Evolutionary conservation across 345 rosid genomes (phyloP).

Genomic region (Xanthoceras sorbifolium): DNA sequence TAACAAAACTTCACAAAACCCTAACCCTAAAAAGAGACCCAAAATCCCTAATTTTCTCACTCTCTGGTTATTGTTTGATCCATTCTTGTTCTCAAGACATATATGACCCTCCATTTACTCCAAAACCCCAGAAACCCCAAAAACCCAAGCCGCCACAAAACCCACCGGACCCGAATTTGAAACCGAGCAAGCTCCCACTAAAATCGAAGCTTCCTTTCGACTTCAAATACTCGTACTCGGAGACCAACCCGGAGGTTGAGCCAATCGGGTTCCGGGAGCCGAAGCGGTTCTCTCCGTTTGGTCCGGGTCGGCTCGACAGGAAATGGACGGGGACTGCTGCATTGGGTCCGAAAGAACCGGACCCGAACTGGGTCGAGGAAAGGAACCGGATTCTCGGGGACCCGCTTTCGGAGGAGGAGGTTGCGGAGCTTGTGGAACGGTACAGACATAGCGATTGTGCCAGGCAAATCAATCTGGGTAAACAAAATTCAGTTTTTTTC

Average conservation of each 20-base stretch:
- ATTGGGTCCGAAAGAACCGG: conserved; percentile 37
- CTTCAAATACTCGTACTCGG: conserved; percentile 80
- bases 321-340: conserved; percentile 87
- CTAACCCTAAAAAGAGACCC: not conserved
- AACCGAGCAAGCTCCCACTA: conserved; percentile 19
- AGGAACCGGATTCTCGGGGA: conserved; percentile 59
- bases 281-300: conserved; percentile 86
- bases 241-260: conserved; percentile 50
- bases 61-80: conserved; percentile 21
- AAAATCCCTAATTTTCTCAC: not conserved
- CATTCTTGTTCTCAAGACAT: conserved; percentile 18
- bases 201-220: conserved; percentile 78
- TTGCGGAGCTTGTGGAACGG: conserved; percentile 70
- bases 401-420: conserved; percentile 66
- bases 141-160: conserved; percentile 19
- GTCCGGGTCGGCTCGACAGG: conserved; percentile 81
- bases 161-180: conserved; percentile 24
- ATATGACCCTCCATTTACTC: conserved; percentile 35
- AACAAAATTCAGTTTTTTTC: not conserved
- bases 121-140: conserved; percentile 33
- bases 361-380: conserved; percentile 37
- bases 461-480: conserved; percentile 87
- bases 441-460: conserved; percentile 80
- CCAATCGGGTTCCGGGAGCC: conserved; percentile 90
- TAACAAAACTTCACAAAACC: not conserved